phyloP scores from a whole-genome alignment of 768 basidiomycete species.

The Lactifluus hygrophoroides region DNA sequence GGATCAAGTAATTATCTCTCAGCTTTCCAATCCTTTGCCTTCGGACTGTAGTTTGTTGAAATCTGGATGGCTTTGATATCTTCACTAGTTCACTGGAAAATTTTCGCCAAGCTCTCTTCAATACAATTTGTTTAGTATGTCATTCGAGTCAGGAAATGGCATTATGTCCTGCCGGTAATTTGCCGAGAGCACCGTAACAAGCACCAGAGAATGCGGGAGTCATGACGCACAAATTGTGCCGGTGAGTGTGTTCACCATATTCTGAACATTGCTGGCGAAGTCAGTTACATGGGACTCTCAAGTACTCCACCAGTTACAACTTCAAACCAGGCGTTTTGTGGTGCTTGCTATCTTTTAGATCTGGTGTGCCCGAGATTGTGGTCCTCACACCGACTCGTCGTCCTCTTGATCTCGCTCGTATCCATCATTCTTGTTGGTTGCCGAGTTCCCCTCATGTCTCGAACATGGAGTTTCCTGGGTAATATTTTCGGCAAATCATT shows the following conservation, averaged over 20 bases:
- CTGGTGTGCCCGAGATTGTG: too few species aligned
- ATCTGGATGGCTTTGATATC: neutral
- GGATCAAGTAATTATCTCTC: constrained; percentile 27
- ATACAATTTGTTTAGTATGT: neutral
- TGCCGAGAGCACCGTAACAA: neutral
- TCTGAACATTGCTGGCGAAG: neutral
- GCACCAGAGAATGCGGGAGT: neutral
- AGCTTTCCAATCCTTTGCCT: neutral
- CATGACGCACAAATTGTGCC: too few species aligned
- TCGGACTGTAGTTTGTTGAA: neutral
- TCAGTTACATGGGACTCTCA: neutral
- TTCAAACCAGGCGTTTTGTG: too few species aligned
- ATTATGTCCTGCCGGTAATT: neutral
- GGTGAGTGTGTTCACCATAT: neutral
- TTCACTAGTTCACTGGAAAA: neutral
- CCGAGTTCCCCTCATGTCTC: too few species aligned
- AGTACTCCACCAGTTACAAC: too few species aligned
- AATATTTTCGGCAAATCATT: too few species aligned
- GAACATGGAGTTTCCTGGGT: too few species aligned
- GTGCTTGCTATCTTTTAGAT: too few species aligned
- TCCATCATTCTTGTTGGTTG: too few species aligned
- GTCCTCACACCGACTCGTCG: too few species aligned
- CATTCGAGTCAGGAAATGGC: neutral
- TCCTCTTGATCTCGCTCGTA: too few species aligned
- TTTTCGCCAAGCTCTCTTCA: neutral